Evolutionary conservation across 2,329 filamentous ascomycete species (phyloP).

Genomic region (Colletotrichum incanum): DNA sequence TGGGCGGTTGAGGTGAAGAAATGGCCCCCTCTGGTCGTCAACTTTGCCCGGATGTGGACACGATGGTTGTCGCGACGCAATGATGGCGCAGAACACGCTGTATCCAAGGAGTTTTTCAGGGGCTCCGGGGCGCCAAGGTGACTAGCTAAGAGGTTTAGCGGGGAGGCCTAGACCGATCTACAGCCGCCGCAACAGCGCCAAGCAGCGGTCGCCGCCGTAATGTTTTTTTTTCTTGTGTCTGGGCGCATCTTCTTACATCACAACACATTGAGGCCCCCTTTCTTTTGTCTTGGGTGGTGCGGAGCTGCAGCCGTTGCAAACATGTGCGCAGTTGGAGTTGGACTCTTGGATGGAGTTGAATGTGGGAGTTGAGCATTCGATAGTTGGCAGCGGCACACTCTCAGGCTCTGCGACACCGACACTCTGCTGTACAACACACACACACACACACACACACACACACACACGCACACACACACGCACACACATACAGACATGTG

Average conservation of each 20-base stretch:
- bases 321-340: background rate
- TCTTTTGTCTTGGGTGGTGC: background rate
- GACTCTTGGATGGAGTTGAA: background rate
- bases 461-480: background rate
- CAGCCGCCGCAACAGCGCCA: constrained; percentile 1
- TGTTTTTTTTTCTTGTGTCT: background rate
- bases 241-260: constrained; percentile 1
- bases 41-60: constrained; percentile 24
- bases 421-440: background rate
- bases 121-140: constrained; percentile 7
- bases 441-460: background rate
- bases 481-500: background rate
- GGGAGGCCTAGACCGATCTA: constrained; percentile 1
- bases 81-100: constrained; percentile 11
- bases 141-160: constrained; percentile 8
- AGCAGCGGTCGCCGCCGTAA: background rate
- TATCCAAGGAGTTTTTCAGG: constrained; percentile 12
- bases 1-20: too few species aligned
- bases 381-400: background rate
- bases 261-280: background rate
- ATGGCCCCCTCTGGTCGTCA: background rate
- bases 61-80: constrained; percentile 7
- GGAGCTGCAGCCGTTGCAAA: background rate
- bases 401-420: background rate
- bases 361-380: background rate